A percentile compares a stretch with the other conserved stretches of the same genome.
These are phyloP conservation scores for Arachnomyces sp. DNA, from an alignment of 2,329 filamentous ascomycete genomes.

Conservation along the genomic window DNA sequence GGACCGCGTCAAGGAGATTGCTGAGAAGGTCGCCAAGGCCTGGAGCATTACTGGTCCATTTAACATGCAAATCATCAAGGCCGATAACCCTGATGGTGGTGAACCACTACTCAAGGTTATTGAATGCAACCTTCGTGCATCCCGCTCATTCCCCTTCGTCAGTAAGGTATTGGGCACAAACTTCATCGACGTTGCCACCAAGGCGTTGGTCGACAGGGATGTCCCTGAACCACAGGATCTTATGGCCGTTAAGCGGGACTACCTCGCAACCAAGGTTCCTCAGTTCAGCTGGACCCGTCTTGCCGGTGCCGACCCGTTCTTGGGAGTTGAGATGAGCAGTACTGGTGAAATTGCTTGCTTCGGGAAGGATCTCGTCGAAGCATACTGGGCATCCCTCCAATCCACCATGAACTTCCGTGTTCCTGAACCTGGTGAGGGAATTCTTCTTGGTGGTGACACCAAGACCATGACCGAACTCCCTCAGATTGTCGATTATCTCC, in stretches of 20 bases:
- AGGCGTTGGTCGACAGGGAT: conserved; percentile 76
- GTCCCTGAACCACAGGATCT: conserved; percentile 80
- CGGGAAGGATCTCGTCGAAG: conserved; percentile 88
- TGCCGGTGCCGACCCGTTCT: conserved; percentile 91
- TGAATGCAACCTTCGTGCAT: conserved; percentile 95
- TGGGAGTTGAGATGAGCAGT: conserved; percentile 94
- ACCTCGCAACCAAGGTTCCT: conserved; percentile 93
- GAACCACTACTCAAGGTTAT: conserved; percentile 84
- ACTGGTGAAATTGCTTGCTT: conserved; percentile 99
- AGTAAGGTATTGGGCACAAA: conserved; percentile 94
- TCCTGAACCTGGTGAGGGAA: conserved; percentile 87
- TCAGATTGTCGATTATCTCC: conserved; percentile 75
- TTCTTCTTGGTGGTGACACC: conserved; percentile 84
- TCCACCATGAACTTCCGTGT: conserved; percentile 99
- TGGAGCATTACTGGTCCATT: conserved; percentile 97
- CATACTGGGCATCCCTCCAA: conserved; percentile 95
- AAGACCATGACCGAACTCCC: conserved; percentile 62
- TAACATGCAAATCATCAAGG: conserved; percentile 99
- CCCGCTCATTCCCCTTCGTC: conserved; percentile 95
- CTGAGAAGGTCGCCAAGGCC: conserved; percentile 89
- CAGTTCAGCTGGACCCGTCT: conserved; percentile 99
- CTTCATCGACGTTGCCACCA: conserved; percentile 93
- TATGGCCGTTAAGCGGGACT: conserved; percentile 83
- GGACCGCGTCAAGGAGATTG: conserved; percentile 88
- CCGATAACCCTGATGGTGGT: conserved; percentile 65